Conservation (phyloP, 2,329 filamentous ascomycete genomes). For the Aureobasidium melanogenum region DNA sequence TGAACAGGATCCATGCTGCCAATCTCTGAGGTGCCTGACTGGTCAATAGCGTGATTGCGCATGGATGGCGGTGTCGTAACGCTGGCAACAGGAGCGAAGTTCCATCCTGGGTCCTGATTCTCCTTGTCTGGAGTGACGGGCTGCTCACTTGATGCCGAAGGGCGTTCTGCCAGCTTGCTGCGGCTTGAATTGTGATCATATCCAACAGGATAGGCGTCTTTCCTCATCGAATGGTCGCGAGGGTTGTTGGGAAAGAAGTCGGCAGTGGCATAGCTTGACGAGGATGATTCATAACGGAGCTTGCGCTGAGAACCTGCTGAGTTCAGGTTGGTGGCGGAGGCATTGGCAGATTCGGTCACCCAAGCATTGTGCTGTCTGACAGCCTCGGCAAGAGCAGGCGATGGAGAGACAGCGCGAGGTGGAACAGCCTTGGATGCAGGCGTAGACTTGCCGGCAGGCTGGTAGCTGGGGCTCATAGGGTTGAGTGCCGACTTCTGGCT, state of each 20-base stretch:
- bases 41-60: neutral
- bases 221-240: conserved; percentile 27
- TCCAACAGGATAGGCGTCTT: conserved; percentile 20
- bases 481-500: conserved; percentile 25
- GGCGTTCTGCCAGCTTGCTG: neutral
- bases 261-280: conserved; percentile 28
- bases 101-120: conserved; percentile 17
- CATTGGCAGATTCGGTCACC: conserved; percentile 6
- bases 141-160: neutral
- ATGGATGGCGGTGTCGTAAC: neutral
- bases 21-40: neutral
- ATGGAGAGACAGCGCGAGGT: neutral
- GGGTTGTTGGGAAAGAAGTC: conserved; percentile 33
- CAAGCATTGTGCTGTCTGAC: conserved; percentile 13
- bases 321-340: neutral
- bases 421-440: conserved; percentile 2
- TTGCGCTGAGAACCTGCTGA: conserved; percentile 9
- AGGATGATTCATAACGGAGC: conserved; percentile 20
- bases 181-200: neutral
- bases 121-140: conserved; percentile 18
- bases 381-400: conserved; percentile 12
- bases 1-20: conserved; percentile 7
- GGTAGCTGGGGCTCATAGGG: conserved; percentile 31
- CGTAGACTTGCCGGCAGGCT: conserved; percentile 19
- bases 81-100: conserved; percentile 14